phyloP scores from a whole-genome alignment of 2,329 filamentous ascomycete species.

The Xylariaceae sp. region DNA sequence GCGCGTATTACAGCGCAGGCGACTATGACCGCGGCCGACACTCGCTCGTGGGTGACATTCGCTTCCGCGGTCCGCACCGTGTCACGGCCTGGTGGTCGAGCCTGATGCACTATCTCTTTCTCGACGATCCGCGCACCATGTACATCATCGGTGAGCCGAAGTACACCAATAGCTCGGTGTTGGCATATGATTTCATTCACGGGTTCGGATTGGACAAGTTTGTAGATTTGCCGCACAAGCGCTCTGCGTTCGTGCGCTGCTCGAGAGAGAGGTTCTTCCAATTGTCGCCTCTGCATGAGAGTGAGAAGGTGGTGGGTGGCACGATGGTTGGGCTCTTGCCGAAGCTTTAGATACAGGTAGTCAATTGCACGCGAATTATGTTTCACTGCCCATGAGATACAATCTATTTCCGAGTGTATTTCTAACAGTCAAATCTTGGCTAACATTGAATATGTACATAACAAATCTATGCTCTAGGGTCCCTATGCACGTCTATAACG shows the following conservation, averaged over 20 bases:
- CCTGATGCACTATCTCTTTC: constrained; percentile 67
- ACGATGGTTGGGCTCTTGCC: constrained; percentile 60
- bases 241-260: constrained; percentile 70
- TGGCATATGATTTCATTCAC: constrained; percentile 77
- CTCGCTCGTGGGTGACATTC: constrained; percentile 64
- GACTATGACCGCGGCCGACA: constrained; percentile 66
- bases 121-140: constrained; percentile 65
- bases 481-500: constrained; percentile 10
- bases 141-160: constrained; percentile 74
- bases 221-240: constrained; percentile 75
- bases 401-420: no score
- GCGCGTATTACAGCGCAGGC: constrained; percentile 60
- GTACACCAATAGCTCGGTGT: constrained; percentile 70
- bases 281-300: constrained; percentile 64
- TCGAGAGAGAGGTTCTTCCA: constrained; percentile 74
- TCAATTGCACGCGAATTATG: neutral
- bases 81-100: constrained; percentile 68
- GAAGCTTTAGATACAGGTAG: constrained; percentile 51
- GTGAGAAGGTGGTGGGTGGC: constrained; percentile 62
- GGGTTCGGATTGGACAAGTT: constrained; percentile 76
- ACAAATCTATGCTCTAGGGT: neutral
- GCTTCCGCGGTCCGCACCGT: constrained; percentile 65
- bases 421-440: no score
- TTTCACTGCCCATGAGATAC: no score
- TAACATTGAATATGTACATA: neutral